A percentile compares a stretch with the other conserved stretches of the same genome.
Evolutionary conservation across 495 filamentous ascomycete genomes (phyloP).

Genomic region (Lindgomyces ingoldianus): DNA sequence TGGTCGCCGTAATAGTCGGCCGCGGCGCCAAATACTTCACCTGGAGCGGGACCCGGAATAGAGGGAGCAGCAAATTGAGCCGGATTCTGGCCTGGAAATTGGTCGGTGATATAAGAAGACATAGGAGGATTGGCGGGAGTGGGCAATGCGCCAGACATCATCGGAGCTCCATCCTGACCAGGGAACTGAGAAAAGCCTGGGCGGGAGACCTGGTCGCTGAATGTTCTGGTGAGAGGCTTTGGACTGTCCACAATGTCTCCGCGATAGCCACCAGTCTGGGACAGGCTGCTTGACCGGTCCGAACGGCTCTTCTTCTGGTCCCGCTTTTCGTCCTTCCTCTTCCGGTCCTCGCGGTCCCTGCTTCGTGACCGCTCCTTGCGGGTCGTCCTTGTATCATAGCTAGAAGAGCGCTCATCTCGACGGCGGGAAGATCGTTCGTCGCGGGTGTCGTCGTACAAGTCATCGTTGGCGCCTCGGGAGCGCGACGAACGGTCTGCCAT

Average conservation of each 20-base stretch:
- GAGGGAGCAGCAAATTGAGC: conserved; percentile 50
- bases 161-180: conserved; percentile 44
- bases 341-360: conserved; percentile 34
- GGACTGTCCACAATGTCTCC: conserved; percentile 21
- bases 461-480: conserved; percentile 14
- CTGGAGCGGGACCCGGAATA: conserved; percentile 46
- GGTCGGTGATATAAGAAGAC: conserved; percentile 57
- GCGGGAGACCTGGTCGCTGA: conserved; percentile 43
- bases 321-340: conserved; percentile 20
- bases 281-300: conserved; percentile 22
- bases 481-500: conserved; percentile 11
- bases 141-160: conserved; percentile 35
- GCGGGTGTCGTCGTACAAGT: conserved; percentile 25
- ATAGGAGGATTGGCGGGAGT: conserved; percentile 40
- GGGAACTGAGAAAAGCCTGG: conserved; percentile 52
- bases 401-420: conserved; percentile 30
- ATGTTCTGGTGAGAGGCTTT: conserved; percentile 42
- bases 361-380: conserved; percentile 33
- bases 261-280: conserved; percentile 17
- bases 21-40: conserved; percentile 55
- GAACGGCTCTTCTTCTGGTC: conserved; percentile 20
- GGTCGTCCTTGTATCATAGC: conserved; percentile 18
- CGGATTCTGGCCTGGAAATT: conserved; percentile 63
- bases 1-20: conserved; percentile 69
- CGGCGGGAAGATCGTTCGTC: conserved; percentile 20